Evolutionary conservation across 345 rosid genomes (phyloP), one percentile per base, ranked within the genome.

Genomic region (Linum usitatissimum): DNA sequence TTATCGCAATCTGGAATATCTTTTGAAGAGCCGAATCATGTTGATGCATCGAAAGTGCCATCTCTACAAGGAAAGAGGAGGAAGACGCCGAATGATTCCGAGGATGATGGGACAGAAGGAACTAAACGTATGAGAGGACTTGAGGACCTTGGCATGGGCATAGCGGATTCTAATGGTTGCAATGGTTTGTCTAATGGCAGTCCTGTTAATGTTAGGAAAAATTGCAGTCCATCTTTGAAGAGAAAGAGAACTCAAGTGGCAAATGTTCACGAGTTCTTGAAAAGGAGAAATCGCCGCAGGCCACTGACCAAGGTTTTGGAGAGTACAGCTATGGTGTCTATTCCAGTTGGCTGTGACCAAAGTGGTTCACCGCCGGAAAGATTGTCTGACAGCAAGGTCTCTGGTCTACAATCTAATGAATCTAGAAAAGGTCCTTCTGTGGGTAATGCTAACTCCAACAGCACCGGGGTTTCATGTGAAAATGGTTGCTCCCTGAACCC

Each of bases 61-160:
- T 53, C 87, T 69, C 60, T 66, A 62, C 78, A 68, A 55, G 83
- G 69, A 65, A 83, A 75, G 83, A 86, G 95, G 70, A 88, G 95
- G 77, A 85, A 80, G 78, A 94, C 95, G 15, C 95, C 96, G 17
- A 94, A 88, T 77, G 97, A 88, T 75, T 94, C 95, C 0, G 97
- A 88, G 80, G 99, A 88, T 77, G 99, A 93, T 81, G 99, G 99
- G 68, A 82, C 79, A 48, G 97, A 82, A 81, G 90, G 96, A 64
- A 80, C 68, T 68, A 88, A 88, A 85, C 87, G 99, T 0, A 94
- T 94, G 99, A 88, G 90, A 84, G 99, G 97, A 61, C 96, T 88
- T 64, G 91, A 81, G 80, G 97, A 94, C 79, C 77, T 94, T 57
- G 97, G 91, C 68, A 79, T 78, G 78, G 80, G 75, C 70, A 64